A percentile compares a stretch with the other conserved stretches of the same genome.
Evolutionary conservation across 306 rosid genomes (phyloP).

Genomic region (Trifolium dubium): DNA sequence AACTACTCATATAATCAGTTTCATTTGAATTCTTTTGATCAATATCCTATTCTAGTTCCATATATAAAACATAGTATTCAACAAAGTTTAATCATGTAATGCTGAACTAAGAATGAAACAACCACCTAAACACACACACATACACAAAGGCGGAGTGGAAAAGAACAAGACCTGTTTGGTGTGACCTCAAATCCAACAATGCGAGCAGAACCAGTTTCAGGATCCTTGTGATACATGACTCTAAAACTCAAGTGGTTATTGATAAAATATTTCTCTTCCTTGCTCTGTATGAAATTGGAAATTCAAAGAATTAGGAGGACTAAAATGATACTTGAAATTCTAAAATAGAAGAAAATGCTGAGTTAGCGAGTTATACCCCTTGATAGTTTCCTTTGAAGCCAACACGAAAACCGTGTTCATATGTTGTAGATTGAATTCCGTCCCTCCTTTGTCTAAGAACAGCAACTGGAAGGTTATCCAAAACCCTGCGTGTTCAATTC

Average conservation of each 20-base stretch:
- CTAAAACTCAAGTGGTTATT: constrained; percentile 98
- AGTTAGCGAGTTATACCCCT: constrained; percentile 72
- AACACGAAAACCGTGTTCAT: constrained; percentile 94
- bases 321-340: constrained; percentile 7
- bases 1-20: constrained; percentile 22
- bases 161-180: constrained; percentile 75
- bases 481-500: constrained; percentile 70
- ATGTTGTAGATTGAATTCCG: constrained; percentile 85
- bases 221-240: constrained; percentile 95
- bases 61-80: constrained; percentile 23
- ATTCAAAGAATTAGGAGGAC: constrained; percentile 31
- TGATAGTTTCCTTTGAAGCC: constrained; percentile 97
- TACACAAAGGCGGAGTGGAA: background rate
- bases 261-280: constrained; percentile 94
- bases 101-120: constrained; percentile 19
- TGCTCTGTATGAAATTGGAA: constrained; percentile 64
- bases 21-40: constrained; percentile 16
- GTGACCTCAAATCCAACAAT: constrained; percentile 99
- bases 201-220: constrained; percentile 88
- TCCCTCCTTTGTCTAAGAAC: constrained; percentile 93
- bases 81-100: constrained; percentile 12
- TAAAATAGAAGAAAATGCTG: constrained; percentile 37
- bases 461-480: constrained; percentile 99
- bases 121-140: background rate
- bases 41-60: constrained; percentile 36